phyloP scores from a whole-genome alignment of 495 filamentous ascomycete genomes.

The Podospora pseudoanserina region DNA sequence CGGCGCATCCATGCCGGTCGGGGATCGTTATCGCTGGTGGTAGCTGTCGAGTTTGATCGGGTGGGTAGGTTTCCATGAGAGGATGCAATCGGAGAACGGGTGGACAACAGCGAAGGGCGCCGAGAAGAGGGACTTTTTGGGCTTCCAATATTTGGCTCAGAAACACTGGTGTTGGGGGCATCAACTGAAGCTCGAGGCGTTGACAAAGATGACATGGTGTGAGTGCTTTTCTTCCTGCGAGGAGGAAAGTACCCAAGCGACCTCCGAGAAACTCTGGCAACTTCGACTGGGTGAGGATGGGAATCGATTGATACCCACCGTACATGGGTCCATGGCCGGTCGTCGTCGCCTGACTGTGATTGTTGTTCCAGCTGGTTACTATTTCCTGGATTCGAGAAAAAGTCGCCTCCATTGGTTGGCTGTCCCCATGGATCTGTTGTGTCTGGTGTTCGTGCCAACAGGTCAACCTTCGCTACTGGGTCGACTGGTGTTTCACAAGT shows the following conservation, averaged over 20 bases:
- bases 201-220: conserved; percentile 53
- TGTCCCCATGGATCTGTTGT: conserved; percentile 26
- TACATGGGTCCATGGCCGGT: conserved; percentile 73
- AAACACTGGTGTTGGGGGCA: conserved; percentile 41
- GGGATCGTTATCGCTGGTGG: conserved; percentile 27
- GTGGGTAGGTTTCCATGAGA: conserved; percentile 17
- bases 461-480: conserved; percentile 39
- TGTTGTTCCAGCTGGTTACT: conserved; percentile 32
- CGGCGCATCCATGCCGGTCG: conserved; percentile 60
- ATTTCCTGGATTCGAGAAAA: conserved; percentile 29
- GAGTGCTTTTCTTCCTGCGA: conserved; percentile 70
- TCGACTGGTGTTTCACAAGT: conserved; percentile 45
- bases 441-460: conserved; percentile 45
- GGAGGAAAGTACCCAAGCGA: conserved; percentile 89
- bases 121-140: conserved; percentile 38
- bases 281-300: conserved; percentile 67
- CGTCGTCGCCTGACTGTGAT: conserved; percentile 32
- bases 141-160: conserved; percentile 32
- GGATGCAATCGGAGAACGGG: conserved; percentile 21
- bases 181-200: conserved; percentile 64
- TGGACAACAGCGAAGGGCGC: conserved; percentile 36
- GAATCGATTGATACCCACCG: conserved; percentile 80
- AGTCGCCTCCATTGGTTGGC: conserved; percentile 29
- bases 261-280: conserved; percentile 77
- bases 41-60: conserved; percentile 31